These are phyloP conservation scores for Puccinia sorghi DNA, from an alignment of 1,284 basidiomycete genomes.

Conservation along the genomic window DNA sequence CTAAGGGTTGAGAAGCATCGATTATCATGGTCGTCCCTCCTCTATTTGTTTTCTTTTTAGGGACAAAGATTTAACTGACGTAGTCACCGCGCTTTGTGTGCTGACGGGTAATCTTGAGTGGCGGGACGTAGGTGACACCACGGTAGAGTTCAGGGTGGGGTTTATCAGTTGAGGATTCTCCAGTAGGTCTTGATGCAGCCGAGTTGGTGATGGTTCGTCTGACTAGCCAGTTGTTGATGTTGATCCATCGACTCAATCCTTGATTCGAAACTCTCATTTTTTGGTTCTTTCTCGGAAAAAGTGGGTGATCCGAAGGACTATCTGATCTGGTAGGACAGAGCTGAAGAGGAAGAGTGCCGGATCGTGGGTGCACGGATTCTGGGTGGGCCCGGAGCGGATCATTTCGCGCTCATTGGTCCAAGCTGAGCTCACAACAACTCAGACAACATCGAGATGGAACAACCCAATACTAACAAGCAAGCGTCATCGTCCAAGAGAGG, in stretches of 20 bases:
- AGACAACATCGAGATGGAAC: constrained; percentile 1
- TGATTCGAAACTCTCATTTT: background rate
- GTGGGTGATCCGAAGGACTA: too few relatives aligned
- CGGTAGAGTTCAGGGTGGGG: constrained; percentile 1
- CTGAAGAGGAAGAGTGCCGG: too few relatives aligned
- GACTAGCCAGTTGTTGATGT: background rate
- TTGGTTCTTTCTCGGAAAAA: too few relatives aligned
- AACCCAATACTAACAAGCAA: background rate
- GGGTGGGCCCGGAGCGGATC: background rate
- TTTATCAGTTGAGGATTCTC: too few relatives aligned
- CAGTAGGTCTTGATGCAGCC: background rate
- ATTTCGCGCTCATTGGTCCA: too few relatives aligned
- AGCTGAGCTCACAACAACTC: background rate
- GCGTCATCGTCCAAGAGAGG: background rate
- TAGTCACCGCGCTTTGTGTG: constrained; percentile 41
- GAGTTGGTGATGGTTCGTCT: background rate
- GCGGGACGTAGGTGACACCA: constrained; percentile 47
- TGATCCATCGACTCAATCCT: background rate
- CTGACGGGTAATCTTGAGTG: constrained; percentile 34
- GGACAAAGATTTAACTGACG: background rate
- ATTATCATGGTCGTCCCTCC: background rate
- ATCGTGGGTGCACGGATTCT: background rate
- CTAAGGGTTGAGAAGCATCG: background rate
- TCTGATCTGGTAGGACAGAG: too few relatives aligned
- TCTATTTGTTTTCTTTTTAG: too few relatives aligned